Conservation (phyloP, 2,329 filamentous ascomycete species). For the Penicillium sp. region DNA sequence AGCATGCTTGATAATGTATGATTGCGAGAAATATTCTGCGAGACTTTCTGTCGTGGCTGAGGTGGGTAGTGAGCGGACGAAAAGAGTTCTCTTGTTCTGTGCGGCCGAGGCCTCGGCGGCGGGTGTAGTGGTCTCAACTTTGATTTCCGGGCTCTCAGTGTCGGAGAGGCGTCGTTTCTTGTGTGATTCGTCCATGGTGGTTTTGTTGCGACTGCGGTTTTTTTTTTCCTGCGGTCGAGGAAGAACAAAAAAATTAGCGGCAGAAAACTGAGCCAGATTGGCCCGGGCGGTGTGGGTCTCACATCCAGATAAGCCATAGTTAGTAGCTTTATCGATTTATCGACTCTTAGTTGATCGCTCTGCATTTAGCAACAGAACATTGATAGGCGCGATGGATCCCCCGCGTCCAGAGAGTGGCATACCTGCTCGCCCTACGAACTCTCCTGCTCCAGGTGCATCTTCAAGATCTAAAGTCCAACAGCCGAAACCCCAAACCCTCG, state of each 20-base stretch:
- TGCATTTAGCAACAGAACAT: background rate
- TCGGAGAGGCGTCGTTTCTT: conserved; percentile 33
- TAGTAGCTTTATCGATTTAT: conserved; percentile 15
- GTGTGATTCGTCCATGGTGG: conserved; percentile 27
- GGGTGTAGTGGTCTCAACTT: conserved; percentile 19
- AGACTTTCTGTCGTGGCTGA: conserved; percentile 71
- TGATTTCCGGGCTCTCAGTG: conserved; percentile 14
- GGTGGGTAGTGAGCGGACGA: conserved; percentile 76
- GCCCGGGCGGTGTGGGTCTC: conserved; percentile 7
- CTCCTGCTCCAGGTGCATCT: conserved; percentile 13
- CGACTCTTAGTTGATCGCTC: conserved; percentile 13
- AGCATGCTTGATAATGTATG: conserved; percentile 90
- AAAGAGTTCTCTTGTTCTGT: conserved; percentile 59
- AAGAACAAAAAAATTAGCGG: conserved; percentile 27
- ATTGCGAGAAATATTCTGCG: conserved; percentile 83
- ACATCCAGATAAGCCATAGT: conserved; percentile 9
- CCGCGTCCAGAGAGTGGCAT: background rate
- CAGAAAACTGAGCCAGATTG: conserved; percentile 25
- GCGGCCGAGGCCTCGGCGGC: conserved; percentile 17
- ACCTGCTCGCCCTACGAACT: conserved; percentile 33
- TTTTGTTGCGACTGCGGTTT: conserved; percentile 7
- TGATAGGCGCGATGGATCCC: background rate
- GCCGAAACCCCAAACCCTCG: conserved; percentile 77
- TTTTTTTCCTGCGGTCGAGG: conserved; percentile 12
- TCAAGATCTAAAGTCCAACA: conserved; percentile 58